Evolutionary conservation across 2,329 filamentous ascomycete genomes (phyloP).

Genomic region (Nigrograna mackinnonii): DNA sequence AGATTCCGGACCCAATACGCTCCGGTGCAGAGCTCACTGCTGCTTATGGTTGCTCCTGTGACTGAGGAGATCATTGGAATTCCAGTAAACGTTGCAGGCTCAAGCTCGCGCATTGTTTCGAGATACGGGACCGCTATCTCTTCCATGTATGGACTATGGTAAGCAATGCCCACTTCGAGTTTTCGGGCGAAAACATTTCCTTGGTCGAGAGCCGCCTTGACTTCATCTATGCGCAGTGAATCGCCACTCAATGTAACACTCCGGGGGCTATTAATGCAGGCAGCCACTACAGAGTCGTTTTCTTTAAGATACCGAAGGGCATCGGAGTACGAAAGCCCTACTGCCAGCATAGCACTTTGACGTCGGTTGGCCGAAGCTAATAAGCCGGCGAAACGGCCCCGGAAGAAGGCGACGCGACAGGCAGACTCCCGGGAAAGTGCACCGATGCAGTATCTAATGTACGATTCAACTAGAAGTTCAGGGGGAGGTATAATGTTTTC

Average conservation of each 20-base stretch:
- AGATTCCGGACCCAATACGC: constrained; percentile 1
- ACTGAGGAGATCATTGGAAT: constrained; percentile 1
- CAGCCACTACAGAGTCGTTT: too few species aligned
- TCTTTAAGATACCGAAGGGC: too few species aligned
- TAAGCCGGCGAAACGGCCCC: neutral
- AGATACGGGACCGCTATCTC: constrained; percentile 24
- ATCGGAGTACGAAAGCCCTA: neutral
- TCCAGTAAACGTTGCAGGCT: neutral
- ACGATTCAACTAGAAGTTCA: too few species aligned
- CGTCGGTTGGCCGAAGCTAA: neutral
- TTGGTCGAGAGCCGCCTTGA: constrained; percentile 31
- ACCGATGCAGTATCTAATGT: neutral
- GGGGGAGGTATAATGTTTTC: too few species aligned
- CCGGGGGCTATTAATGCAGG: constrained; percentile 43
- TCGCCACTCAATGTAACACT: constrained; percentile 53
- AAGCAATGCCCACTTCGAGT: constrained; percentile 48
- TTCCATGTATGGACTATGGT: constrained; percentile 49
- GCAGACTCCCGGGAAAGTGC: neutral
- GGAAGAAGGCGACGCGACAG: neutral
- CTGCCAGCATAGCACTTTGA: neutral
- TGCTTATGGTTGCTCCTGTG: neutral
- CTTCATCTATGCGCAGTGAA: constrained; percentile 32
- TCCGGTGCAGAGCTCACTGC: neutral
- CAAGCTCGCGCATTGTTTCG: neutral
- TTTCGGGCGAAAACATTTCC: constrained; percentile 42